phyloP scores from a whole-genome alignment of 768 basidiomycete species.

The Grammothele lineata region DNA sequence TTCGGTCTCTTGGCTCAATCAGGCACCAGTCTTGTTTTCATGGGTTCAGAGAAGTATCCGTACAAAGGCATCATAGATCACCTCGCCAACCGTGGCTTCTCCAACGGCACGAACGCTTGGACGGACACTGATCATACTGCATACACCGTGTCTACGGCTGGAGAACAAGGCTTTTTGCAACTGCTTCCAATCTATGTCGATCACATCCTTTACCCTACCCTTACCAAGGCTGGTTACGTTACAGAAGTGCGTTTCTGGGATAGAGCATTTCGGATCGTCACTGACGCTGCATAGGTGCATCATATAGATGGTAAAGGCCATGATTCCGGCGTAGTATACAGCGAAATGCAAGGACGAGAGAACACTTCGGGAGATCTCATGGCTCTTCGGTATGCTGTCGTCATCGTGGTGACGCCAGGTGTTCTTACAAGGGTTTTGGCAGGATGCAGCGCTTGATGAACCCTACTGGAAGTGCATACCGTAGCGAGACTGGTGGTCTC shows the following conservation, averaged over 20 bases:
- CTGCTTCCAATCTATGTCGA: slow-evolving; percentile 88
- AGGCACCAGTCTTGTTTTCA: slow-evolving; percentile 70
- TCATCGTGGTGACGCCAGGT: background rate
- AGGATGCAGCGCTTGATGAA: slow-evolving; percentile 82
- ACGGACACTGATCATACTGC: slow-evolving; percentile 94
- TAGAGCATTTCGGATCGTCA: background rate
- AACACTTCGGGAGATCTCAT: slow-evolving; percentile 91
- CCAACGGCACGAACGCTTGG: slow-evolving; percentile 94
- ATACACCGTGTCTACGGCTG: slow-evolving; percentile 94
- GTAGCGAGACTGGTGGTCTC: slow-evolving; percentile 95
- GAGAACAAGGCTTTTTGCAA: slow-evolving; percentile 86
- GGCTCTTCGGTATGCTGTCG: slow-evolving; percentile 63
- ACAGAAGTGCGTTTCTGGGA: slow-evolving; percentile 39
- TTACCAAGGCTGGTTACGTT: slow-evolving; percentile 79
- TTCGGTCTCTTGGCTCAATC: slow-evolving; percentile 7
- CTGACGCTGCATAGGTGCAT: slow-evolving; percentile 58
- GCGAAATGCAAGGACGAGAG: slow-evolving; percentile 95
- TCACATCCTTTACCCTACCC: slow-evolving; percentile 94
- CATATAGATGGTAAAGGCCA: slow-evolving; percentile 89
- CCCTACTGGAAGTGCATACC: slow-evolving; percentile 78
- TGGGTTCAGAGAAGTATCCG: slow-evolving; percentile 94
- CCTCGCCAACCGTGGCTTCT: slow-evolving; percentile 91
- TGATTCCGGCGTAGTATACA: slow-evolving; percentile 94
- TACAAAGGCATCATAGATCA: slow-evolving; percentile 96
- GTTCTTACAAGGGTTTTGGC: background rate